These are phyloP conservation scores for Paramecium primaurelia DNA, from an alignment of 73 alveolate species.

Conservation along the genomic window DNA sequence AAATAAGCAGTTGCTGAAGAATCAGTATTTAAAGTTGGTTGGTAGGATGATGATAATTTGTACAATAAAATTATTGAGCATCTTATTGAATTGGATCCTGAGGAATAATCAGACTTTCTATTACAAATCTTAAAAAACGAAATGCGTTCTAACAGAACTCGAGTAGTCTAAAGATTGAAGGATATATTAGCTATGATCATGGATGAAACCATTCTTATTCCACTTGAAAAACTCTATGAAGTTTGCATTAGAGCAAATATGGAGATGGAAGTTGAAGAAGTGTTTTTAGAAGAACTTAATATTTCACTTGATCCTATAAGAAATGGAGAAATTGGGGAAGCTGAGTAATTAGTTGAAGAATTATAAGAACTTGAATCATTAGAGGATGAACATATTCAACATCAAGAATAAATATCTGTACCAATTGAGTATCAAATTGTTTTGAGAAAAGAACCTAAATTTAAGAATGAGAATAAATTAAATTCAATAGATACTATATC, in stretches of 20 bases:
- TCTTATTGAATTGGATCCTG: neutral
- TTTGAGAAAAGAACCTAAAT: neutral
- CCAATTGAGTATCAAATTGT: neutral
- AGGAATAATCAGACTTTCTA: neutral
- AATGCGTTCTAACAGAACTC: slow-evolving; percentile 34
- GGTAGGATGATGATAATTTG: slow-evolving; percentile 36
- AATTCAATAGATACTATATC: neutral
- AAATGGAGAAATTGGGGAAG: neutral
- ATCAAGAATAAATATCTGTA: neutral
- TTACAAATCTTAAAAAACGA: slow-evolving; percentile 14
- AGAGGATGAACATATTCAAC: neutral
- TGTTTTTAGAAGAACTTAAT: neutral
- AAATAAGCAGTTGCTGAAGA: neutral
- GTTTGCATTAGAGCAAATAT: neutral
- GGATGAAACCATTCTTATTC: neutral
- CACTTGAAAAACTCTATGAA: neutral
- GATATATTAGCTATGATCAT: neutral
- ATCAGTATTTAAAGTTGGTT: slow-evolving; percentile 16
- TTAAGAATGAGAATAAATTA: neutral
- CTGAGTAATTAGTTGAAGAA: neutral
- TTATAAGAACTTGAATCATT: neutral
- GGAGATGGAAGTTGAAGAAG: slow-evolving; percentile 46
- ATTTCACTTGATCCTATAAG: neutral
- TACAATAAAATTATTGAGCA: neutral
- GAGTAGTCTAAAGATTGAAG: neutral